Evolutionary conservation across 495 filamentous ascomycete genomes (phyloP).

Genomic region (Lasiosphaeria ovina): DNA sequence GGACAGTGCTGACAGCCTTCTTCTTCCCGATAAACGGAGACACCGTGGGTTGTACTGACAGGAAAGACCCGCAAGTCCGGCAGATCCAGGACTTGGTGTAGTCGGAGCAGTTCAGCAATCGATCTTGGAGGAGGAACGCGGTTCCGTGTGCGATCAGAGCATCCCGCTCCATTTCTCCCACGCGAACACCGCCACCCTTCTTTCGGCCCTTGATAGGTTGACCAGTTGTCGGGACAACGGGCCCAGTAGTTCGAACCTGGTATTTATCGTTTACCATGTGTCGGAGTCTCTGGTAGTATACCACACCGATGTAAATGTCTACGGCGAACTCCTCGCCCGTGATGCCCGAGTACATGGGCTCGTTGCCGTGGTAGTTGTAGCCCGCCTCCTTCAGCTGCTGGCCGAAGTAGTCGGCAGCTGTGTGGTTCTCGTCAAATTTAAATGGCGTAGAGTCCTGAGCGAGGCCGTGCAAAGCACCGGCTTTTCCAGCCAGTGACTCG

Average conservation of each 20-base stretch:
- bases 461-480: conserved; percentile 88
- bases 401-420: conserved; percentile 92
- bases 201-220: conserved; percentile 96
- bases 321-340: conserved; percentile 90
- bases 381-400: conserved; percentile 90
- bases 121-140: conserved; percentile 91
- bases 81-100: conserved; percentile 86
- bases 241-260: conserved; percentile 95
- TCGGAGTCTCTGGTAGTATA: conserved; percentile 94
- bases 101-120: conserved; percentile 94
- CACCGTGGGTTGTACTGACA: conserved; percentile 77
- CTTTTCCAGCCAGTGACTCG: conserved; percentile 93
- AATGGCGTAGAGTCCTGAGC: conserved; percentile 95
- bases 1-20: conserved; percentile 55
- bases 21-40: conserved; percentile 63
- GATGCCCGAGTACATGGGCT: conserved; percentile 96
- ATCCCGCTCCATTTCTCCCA: conserved; percentile 98
- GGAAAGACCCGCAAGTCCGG: conserved; percentile 79
- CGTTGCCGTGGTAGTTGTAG: conserved; percentile 97
- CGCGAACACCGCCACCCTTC: conserved; percentile 95
- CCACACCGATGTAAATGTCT: conserved; percentile 94
- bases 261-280: conserved; percentile 99
- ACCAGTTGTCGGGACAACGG: conserved; percentile 81
- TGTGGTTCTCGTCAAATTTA: conserved; percentile 87
- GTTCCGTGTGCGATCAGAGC: conserved; percentile 91